Percentiles rank a stretch among this genome's conserved stretches.
phyloP scores from a whole-genome alignment of 1,139 yeast genomes.

The Diutina ranongensis region DNA sequence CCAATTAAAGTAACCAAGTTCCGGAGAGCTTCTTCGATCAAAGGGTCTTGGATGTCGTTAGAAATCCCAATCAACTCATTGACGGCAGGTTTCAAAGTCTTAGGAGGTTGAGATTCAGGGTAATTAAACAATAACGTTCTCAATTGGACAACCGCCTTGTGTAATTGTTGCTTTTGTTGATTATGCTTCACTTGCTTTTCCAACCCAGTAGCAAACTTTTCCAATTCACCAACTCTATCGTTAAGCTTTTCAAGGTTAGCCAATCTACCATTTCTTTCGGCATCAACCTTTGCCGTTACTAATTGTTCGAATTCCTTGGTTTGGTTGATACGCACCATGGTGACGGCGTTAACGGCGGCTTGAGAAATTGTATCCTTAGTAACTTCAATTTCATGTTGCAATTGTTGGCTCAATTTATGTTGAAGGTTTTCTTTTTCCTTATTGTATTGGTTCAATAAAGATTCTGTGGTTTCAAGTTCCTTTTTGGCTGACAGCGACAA shows the following conservation, averaged over 20 bases:
- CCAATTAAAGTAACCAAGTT: conserved; percentile 34
- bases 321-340: conserved; percentile 60
- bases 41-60: conserved; percentile 28
- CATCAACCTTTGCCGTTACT: conserved; percentile 53
- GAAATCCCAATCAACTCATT: conserved; percentile 18
- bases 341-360: conserved; percentile 69
- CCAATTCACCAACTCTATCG: conserved; percentile 45
- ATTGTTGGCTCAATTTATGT: conserved; percentile 45
- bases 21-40: conserved; percentile 23
- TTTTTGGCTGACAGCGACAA: conserved; percentile 45
- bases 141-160: conserved; percentile 44
- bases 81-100: conserved; percentile 30
- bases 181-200: conserved; percentile 45
- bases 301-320: conserved; percentile 60
- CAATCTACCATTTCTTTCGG: conserved; percentile 75
- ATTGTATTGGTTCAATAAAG: conserved; percentile 36
- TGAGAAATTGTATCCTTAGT: conserved; percentile 56
- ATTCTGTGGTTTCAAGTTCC: conserved; percentile 39
- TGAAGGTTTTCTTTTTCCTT: conserved; percentile 53
- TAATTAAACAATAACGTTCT: conserved; percentile 30
- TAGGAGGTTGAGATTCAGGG: conserved; percentile 16
- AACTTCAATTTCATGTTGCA: conserved; percentile 57
- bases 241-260: conserved; percentile 54
- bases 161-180: conserved; percentile 45
- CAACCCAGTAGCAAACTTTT: conserved; percentile 45